Base-by-base conservation (phyloP, 176 grass and related monocot genomes). In the Musa schizocarpa region DNA sequence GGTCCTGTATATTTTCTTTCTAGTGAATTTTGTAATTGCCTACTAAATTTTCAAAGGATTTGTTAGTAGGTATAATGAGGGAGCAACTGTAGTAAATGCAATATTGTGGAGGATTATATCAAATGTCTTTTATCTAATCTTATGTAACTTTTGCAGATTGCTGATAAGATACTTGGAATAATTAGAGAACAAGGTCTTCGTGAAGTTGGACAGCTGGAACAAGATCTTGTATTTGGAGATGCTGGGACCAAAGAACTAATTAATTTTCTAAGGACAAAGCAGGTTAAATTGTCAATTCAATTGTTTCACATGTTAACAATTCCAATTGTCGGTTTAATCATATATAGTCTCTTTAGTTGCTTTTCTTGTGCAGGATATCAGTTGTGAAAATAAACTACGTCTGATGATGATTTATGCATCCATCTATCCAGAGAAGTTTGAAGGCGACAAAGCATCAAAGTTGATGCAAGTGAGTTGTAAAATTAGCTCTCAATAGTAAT, bases 191-290 rank as follows among this genome's bases (percentile, higher is more conserved):
- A 93, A 84, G 75, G 61, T 29, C 90, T 98, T 82, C 80, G 86
- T 76, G 88, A 94, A 85, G 83, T 98, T 80, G 95, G 95, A 77
- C 86, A 94, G 34, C 73, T 98, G 72, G 88, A 98, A 63, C 95
- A 98, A 87, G 89, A 98, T 93, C 88, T 98, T 74, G 95, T 93
- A 19, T 98, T 94, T 82, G 95, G 95, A 50, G 84, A 93, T 87
- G 88, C 90, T 79, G 90, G 86, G 68, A 94, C 95, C 27, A 94
- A 90, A 71, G 95, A 98, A 71, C 74, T 98, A 84, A 94, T 98
- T 69, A 93, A 91, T 79, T 98, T 93, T 85, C 82, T 98, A 55
- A 87, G 90, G 75, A 94, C 86, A 53, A 85, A 86, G 43, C 87
- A 85, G 84, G 93, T 97, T 92, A 74, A 72, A 29, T 3, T 29